Conservation (phyloP, 805 yeast species). For the Jamesozyma lodderae region DNA sequence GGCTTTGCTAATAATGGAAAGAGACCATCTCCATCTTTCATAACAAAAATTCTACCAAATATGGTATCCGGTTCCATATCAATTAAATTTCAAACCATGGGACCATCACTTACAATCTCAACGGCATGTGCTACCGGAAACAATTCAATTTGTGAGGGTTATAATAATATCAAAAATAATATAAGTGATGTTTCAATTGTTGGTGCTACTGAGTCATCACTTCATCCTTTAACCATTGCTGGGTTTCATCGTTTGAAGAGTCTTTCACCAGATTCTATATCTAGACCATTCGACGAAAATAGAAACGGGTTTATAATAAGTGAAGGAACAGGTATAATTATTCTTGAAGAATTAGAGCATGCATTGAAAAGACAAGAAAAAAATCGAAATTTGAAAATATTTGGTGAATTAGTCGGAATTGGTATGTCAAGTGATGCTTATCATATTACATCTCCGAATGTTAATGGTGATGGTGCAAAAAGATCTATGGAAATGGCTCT, state of each 20-base stretch:
- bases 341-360: slow-evolving; percentile 70
- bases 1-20: slow-evolving; percentile 30
- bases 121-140: slow-evolving; percentile 98
- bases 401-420: slow-evolving; percentile 79
- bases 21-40: slow-evolving; percentile 73
- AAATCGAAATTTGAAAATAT: slow-evolving; percentile 41
- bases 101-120: slow-evolving; percentile 80
- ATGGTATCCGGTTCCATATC: slow-evolving; percentile 94
- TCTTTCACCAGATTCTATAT: slow-evolving; percentile 53
- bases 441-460: slow-evolving; percentile 87
- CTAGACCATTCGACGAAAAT: slow-evolving; percentile 76
- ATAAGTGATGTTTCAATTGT: slow-evolving; percentile 83
- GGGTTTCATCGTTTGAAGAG: slow-evolving; percentile 90
- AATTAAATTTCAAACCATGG: slow-evolving; percentile 64
- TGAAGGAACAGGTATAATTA: slow-evolving; percentile 82
- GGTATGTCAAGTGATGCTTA: slow-evolving; percentile 88
- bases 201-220: slow-evolving; percentile 86
- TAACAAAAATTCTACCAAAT: slow-evolving; percentile 74
- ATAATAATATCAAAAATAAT: slow-evolving; percentile 65
- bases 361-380: slow-evolving; percentile 45
- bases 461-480: slow-evolving; percentile 74
- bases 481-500: slow-evolving; percentile 78
- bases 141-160: slow-evolving; percentile 90
- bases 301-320: slow-evolving; percentile 86
- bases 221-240: slow-evolving; percentile 79